A percentile compares a stretch with the other conserved stretches of the same genome.
Conservation (phyloP, 257 asterid genomes). For the Knoxia roxburghii region DNA sequence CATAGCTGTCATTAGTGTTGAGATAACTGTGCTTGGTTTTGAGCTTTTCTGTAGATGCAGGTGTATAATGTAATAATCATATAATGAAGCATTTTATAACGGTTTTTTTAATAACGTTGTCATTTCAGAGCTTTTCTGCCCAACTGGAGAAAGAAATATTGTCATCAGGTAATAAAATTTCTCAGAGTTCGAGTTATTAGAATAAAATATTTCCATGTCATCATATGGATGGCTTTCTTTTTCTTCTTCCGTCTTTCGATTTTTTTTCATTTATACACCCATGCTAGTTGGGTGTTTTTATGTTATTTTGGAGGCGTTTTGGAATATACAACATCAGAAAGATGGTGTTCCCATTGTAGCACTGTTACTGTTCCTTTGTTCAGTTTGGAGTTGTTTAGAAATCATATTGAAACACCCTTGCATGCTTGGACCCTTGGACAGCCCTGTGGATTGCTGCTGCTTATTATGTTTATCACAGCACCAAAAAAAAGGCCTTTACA, state of each 20-base stretch:
- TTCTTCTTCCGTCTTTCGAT: no score
- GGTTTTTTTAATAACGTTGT: no score
- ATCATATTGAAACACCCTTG: not conserved
- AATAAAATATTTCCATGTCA: not conserved
- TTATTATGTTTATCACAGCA: slow-evolving; percentile 1
- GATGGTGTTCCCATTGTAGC: not conserved
- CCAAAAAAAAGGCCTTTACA: no score
- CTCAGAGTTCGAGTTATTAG: not conserved
- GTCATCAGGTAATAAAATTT: slow-evolving; percentile 64
- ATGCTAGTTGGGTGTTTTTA: not conserved
- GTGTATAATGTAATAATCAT: not conserved
- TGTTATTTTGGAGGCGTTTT: not conserved
- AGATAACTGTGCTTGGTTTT: not conserved
- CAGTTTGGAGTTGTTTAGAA: not conserved
- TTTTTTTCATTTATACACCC: not conserved
- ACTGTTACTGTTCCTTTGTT: not conserved
- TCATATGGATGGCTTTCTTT: not conserved
- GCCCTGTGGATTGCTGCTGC: not conserved
- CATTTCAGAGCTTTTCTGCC: slow-evolving; percentile 73
- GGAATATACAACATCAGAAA: not conserved
- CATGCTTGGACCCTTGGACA: not conserved
- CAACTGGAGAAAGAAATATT: slow-evolving; percentile 86
- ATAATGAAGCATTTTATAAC: not conserved
- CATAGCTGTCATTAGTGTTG: not conserved
- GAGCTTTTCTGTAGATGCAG: not conserved